Evolutionary conservation across 2,329 filamentous ascomycete genomes (phyloP).

Genomic region (Aspergillus sergii): DNA sequence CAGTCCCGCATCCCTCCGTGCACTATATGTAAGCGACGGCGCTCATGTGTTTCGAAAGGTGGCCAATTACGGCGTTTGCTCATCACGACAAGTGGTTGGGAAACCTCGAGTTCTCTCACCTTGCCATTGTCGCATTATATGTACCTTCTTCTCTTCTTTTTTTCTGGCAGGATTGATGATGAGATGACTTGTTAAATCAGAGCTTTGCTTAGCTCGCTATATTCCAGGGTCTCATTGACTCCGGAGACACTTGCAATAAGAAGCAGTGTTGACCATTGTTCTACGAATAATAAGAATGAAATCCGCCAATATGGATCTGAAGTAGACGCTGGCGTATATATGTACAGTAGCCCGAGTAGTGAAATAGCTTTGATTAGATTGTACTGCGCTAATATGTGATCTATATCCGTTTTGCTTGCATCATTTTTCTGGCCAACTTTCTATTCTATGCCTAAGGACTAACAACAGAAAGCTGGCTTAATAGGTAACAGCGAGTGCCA

Average conservation of each 20-base stretch:
- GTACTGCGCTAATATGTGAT: too few relatives aligned
- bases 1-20: slow-evolving; percentile 14
- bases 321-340: slow-evolving; percentile 11
- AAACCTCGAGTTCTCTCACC: slow-evolving; percentile 4
- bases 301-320: slow-evolving; percentile 8
- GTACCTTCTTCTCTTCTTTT: slow-evolving; percentile 8
- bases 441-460: too few relatives aligned
- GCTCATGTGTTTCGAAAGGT: slow-evolving; percentile 32
- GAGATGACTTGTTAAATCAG: slow-evolving; percentile 27
- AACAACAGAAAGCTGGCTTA: too few relatives aligned
- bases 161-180: slow-evolving; percentile 28
- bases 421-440: too few relatives aligned
- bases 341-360: background rate
- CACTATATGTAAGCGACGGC: slow-evolving; percentile 33
- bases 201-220: slow-evolving; percentile 6
- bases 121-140: slow-evolving; percentile 12
- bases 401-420: too few relatives aligned
- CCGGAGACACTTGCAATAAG: slow-evolving; percentile 4
- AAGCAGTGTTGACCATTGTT: slow-evolving; percentile 1
- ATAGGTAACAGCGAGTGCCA: too few relatives aligned
- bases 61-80: slow-evolving; percentile 26
- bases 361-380: too few relatives aligned
- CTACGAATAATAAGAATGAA: slow-evolving; percentile 8
- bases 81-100: slow-evolving; percentile 10
- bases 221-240: background rate